Base-by-base conservation (phyloP, 1,284 basidiomycete genomes). In the Tylopilus sp. region DNA sequence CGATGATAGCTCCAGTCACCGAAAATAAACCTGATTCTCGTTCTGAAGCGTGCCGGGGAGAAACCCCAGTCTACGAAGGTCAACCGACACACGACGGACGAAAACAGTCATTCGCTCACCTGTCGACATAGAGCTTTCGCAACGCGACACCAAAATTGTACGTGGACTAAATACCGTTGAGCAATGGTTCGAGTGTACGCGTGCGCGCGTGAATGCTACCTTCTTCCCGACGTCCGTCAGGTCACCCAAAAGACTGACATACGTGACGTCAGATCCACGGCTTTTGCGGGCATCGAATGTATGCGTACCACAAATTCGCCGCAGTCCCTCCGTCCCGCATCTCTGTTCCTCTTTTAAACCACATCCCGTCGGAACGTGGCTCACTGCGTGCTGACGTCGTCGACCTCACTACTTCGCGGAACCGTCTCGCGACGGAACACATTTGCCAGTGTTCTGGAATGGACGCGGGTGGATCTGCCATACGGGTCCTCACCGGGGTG, bases 181-280 rank as follows among this genome's bases (percentile, higher is more conserved):
- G 49, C 41, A 18, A 48, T 7, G 15, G 15, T 28, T 18, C 34
- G 46, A 48, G 25, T 19, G 46, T 16, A 44, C 31, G 13, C 5
- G 47, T 36, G 46, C 13, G 15, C 33, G 25, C 23, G 29, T 41
- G 35, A 40, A 67, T 25, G 5, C 8, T 48, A 83, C 86, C 70
- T 82, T 71, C 60, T 84, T 75, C 29, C 89, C 89, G 6, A 86
- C 56, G 59, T 92, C 89, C 9, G 89, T 91, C 54, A 92, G 68
- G 63, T 91, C 88, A 26, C 89, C 90, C 13, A 89, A 69, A 49
- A 91, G 68, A 63, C 88, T 88, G 50, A 6, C 21, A 23, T 5
- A 38, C n/a, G 37, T 6, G 35, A 48, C 31, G 29, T 41, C 21
- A 49, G 31, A 35, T 15, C 2, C 26, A 23, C 37, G 12, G 25